Conservation (phyloP, 2,329 filamentous ascomycete species). For the Trichoderma afroharzianum region DNA sequence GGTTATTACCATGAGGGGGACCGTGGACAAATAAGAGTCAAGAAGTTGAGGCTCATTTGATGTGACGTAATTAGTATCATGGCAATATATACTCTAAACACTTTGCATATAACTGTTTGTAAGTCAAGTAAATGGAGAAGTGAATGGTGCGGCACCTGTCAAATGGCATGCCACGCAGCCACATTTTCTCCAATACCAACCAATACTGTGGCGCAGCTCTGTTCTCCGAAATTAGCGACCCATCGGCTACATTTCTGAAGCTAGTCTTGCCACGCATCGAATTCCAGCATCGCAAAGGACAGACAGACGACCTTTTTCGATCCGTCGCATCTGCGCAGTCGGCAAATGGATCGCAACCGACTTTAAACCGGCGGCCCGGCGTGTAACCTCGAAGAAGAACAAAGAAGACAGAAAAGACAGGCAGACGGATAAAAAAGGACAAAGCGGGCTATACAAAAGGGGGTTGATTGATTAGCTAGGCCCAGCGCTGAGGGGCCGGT, state of each 20-base stretch:
- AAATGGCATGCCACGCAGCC: neutral
- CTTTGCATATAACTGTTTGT: neutral
- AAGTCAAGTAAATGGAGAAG: neutral
- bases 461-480: neutral
- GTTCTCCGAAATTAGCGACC: neutral
- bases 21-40: constrained; percentile 20
- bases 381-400: neutral
- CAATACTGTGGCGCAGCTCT: neutral
- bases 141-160: neutral
- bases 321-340: neutral
- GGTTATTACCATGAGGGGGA: constrained; percentile 27
- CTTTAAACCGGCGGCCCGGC: neutral
- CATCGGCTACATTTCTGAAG: neutral
- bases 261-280: constrained; percentile 7
- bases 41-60: neutral
- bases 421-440: neutral
- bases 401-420: neutral
- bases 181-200: neutral
- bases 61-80: neutral
- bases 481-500: neutral
- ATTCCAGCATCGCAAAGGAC: neutral
- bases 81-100: neutral
- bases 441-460: neutral
- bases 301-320: neutral
- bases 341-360: constrained; percentile 12